phyloP scores from a whole-genome alignment of 768 basidiomycete genomes.

The Tubosaeta sp. region DNA sequence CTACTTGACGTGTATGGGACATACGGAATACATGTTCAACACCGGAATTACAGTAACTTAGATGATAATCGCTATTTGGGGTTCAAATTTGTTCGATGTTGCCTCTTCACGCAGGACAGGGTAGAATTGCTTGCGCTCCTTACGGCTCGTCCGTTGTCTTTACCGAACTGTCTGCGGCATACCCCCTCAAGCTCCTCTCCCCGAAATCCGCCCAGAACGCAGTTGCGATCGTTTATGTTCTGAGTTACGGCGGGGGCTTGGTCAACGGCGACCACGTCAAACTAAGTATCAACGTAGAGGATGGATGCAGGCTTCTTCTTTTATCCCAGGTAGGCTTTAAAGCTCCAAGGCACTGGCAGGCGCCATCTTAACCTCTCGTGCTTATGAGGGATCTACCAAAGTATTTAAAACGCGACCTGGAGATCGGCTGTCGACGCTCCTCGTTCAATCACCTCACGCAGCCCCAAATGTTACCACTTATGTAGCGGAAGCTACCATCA shows the following conservation, averaged over 20 bases:
- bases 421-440: slow-evolving; percentile 48
- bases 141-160: slow-evolving; percentile 60
- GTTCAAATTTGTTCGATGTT: not conserved
- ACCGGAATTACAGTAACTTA: slow-evolving; percentile 15
- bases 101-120: slow-evolving; percentile 39
- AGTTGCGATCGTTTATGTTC: slow-evolving; percentile 69
- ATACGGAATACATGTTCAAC: slow-evolving; percentile 33
- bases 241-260: slow-evolving; percentile 90
- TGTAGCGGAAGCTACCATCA: slow-evolving; percentile 54
- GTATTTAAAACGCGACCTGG: slow-evolving; percentile 80
- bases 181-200: slow-evolving; percentile 86
- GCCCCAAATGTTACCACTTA: slow-evolving; percentile 48
- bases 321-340: slow-evolving; percentile 70
- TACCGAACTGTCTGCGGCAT: slow-evolving; percentile 70
- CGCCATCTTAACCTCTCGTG: not conserved
- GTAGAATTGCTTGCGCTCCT: slow-evolving; percentile 50
- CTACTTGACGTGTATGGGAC: slow-evolving; percentile 36
- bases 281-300: slow-evolving; percentile 56
- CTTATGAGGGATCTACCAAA: slow-evolving; percentile 80
- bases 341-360: not conserved
- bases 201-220: slow-evolving; percentile 49
- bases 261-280: slow-evolving; percentile 78
- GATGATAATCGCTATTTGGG: slow-evolving; percentile 14
- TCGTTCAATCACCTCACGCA: slow-evolving; percentile 9
- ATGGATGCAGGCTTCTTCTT: slow-evolving; percentile 58